Evolutionary conservation across 176 grass and related monocot species (phyloP).

Genomic region (Oryza officinalis): DNA sequence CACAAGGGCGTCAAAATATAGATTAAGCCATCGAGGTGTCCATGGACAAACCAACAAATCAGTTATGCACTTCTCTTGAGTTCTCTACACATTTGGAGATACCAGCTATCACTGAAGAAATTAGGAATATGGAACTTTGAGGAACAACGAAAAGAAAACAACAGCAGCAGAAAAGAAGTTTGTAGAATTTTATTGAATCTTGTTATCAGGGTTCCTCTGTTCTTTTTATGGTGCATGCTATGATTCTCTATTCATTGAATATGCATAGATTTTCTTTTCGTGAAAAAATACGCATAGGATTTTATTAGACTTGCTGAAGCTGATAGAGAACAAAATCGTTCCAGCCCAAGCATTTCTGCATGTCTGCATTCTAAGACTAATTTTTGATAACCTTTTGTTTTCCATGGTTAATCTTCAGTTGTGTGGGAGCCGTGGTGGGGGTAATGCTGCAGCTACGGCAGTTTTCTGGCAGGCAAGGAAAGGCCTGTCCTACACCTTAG

Average conservation of each 20-base stretch:
- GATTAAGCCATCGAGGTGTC: not conserved
- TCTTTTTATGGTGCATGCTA: not conserved
- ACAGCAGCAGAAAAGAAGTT: not conserved
- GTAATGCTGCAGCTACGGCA: conserved; percentile 69
- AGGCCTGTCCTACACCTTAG: conserved; percentile 67
- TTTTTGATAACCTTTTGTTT: conserved; percentile 37
- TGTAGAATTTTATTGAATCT: not conserved
- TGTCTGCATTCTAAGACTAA: not conserved
- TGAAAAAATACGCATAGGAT: not conserved
- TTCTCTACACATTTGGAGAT: not conserved
- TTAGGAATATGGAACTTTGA: not conserved
- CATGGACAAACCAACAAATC: not conserved
- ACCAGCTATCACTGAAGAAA: not conserved
- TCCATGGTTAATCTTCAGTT: conserved; percentile 52
- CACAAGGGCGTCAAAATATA: not conserved
- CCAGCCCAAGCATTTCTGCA: not conserved
- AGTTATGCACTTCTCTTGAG: not conserved
- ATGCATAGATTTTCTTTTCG: not conserved
- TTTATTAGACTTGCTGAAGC: not conserved
- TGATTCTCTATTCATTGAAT: not conserved
- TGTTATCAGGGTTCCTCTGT: not conserved
- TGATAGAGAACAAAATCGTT: not conserved
- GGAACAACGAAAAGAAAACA: not conserved
- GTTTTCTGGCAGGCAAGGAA: conserved; percentile 87
- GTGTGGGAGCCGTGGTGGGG: conserved; percentile 83